A percentile compares a stretch with the other conserved stretches of the same genome.
phyloP scores from a whole-genome alignment of 2,329 filamentous ascomycete species.

The Calonectria hawksworthii region DNA sequence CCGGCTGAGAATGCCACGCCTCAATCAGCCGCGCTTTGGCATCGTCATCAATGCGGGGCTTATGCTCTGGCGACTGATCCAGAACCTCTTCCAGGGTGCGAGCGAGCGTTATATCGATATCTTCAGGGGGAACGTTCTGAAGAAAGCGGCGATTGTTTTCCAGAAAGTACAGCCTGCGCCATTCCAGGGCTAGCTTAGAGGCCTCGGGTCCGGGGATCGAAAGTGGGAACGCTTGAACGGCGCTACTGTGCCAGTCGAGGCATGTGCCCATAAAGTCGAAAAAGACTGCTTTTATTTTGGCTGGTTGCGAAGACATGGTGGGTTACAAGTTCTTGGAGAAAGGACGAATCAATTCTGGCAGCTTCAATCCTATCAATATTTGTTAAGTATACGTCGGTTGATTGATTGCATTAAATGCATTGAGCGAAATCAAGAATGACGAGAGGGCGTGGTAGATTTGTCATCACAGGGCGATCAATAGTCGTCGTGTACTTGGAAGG shows the following conservation, averaged over 20 bases:
- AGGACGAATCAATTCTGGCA: not conserved
- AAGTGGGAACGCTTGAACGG: conserved; percentile 52
- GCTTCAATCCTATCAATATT: no score
- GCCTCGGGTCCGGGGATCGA: conserved; percentile 47
- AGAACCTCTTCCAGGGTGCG: conserved; percentile 56
- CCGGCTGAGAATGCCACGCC: conserved; percentile 63
- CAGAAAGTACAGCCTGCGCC: conserved; percentile 65
- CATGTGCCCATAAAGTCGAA: conserved; percentile 73
- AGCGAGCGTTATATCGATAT: conserved; percentile 65
- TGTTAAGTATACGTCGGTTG: no score
- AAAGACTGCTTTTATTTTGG: conserved; percentile 60
- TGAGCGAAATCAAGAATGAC: not conserved
- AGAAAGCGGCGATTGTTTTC: conserved; percentile 56
- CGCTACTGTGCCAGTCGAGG: conserved; percentile 65
- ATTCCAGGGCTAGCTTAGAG: conserved; percentile 62
- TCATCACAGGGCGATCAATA: not conserved
- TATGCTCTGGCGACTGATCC: not conserved
- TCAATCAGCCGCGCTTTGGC: conserved; percentile 45
- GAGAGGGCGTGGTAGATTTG: not conserved
- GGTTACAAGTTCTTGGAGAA: not conserved
- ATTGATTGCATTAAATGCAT: not conserved
- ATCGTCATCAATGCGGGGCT: conserved; percentile 31
- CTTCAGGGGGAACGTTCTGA: conserved; percentile 53
- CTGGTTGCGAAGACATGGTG: conserved; percentile 20
- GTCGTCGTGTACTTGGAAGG: not conserved